A percentile compares a stretch with the other conserved stretches of the same genome.
Evolutionary conservation across 169 alveolate species (phyloP).

Genomic region (Cryptosporidium sp.): DNA sequence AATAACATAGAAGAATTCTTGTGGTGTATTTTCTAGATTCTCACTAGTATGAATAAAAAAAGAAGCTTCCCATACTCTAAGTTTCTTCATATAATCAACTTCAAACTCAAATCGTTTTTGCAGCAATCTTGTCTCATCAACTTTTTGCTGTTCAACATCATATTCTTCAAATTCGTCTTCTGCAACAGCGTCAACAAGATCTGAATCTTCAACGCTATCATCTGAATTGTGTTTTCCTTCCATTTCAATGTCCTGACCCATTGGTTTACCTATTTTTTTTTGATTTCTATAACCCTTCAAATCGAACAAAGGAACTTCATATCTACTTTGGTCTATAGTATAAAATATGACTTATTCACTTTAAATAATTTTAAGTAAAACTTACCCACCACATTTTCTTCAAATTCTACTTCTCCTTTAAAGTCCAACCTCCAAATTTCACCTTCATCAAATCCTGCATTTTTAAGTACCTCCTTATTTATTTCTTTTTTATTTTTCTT

Average conservation of each 20-base stretch:
- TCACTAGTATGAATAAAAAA: slow-evolving; percentile 67
- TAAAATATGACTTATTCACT: no score
- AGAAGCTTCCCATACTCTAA: slow-evolving; percentile 73
- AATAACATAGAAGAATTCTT: slow-evolving; percentile 66
- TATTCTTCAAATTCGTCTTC: slow-evolving; percentile 43
- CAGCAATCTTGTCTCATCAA: slow-evolving; percentile 19
- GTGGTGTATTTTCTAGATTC: slow-evolving; percentile 49
- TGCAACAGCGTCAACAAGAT: not conserved
- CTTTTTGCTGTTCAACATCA: slow-evolving; percentile 7
- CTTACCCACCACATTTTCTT: slow-evolving; percentile 64
- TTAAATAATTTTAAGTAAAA: not conserved
- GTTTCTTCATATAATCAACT: slow-evolving; percentile 35
- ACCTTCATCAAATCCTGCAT: slow-evolving; percentile 68
- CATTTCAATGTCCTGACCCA: slow-evolving; percentile 57
- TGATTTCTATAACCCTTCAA: slow-evolving; percentile 41
- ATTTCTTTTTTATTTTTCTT: not conserved
- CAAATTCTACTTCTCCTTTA: slow-evolving; percentile 14
- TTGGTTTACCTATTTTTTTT: slow-evolving; percentile 25
- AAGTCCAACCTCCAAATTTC: slow-evolving; percentile 72
- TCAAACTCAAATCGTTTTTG: slow-evolving; percentile 9
- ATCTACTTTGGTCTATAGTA: slow-evolving; percentile 30
- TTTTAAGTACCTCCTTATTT: slow-evolving; percentile 17
- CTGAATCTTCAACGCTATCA: not conserved
- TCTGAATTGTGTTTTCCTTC: slow-evolving; percentile 46
- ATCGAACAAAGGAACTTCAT: slow-evolving; percentile 70